Conservation (phyloP, 1,139 yeast species). For the Yamadazyma taylorii region DNA sequence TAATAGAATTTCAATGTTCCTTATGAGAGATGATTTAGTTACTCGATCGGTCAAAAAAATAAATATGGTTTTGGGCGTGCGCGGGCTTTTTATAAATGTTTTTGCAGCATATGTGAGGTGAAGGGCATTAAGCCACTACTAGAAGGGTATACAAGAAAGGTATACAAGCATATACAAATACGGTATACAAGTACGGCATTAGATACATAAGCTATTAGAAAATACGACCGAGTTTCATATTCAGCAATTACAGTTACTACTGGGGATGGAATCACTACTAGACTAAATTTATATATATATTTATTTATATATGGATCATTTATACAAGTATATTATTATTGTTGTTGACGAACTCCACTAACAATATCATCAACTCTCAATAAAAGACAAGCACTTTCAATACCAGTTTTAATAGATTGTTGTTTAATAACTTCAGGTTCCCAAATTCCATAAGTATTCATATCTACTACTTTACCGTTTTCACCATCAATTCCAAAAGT, state of each 20-base stretch:
- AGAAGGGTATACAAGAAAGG: neutral
- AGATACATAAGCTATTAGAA: too few species aligned
- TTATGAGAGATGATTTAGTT: neutral
- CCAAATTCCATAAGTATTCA: constrained; percentile 96
- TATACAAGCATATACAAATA: too few species aligned
- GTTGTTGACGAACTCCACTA: constrained; percentile 76
- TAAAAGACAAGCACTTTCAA: constrained; percentile 93
- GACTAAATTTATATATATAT: too few species aligned
- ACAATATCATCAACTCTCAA: constrained; percentile 97
- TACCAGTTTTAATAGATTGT: constrained; percentile 94
- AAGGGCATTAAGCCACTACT: neutral
- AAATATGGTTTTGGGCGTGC: constrained; percentile 4
- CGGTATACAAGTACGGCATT: too few species aligned
- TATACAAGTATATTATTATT: too few species aligned
- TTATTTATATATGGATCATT: too few species aligned
- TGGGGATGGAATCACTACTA: too few species aligned
- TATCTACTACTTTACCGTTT: constrained; percentile 88
- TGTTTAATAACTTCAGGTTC: constrained; percentile 98
- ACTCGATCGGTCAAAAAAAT: constrained; percentile 6
- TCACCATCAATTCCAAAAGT: constrained; percentile 96
- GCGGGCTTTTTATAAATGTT: neutral
- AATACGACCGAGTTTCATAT: too few species aligned
- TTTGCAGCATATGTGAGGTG: neutral
- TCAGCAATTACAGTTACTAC: too few species aligned
- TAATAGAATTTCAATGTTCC: constrained; percentile 5